Conservation (phyloP, 805 yeast genomes). For the Schwanniomyces yamadae region DNA sequence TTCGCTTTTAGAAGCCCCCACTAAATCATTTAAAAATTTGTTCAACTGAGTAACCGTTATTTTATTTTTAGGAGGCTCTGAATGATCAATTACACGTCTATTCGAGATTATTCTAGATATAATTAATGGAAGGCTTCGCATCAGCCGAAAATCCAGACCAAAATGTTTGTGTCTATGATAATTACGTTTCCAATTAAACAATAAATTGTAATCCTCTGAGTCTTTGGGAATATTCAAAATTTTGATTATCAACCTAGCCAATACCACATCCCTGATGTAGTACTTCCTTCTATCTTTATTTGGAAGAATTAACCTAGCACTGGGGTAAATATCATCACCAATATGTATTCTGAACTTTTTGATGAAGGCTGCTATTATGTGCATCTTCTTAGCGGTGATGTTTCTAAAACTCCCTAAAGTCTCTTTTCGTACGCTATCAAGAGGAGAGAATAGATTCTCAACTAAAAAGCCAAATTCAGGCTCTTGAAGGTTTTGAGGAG, state of each 20-base stretch:
- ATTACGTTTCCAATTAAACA: conserved; percentile 36
- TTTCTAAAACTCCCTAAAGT: conserved; percentile 22
- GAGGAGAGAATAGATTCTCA: conserved; percentile 39
- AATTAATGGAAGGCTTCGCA: conserved; percentile 48
- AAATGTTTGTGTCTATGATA: conserved; percentile 33
- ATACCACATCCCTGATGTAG: conserved; percentile 59
- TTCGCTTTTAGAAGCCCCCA: conserved; percentile 21
- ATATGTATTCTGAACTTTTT: conserved; percentile 34
- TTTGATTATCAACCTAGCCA: conserved; percentile 49
- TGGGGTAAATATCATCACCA: conserved; percentile 60
- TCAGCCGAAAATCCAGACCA: conserved; percentile 52
- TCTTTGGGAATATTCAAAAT: conserved; percentile 58
- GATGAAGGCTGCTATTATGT: conserved; percentile 29
- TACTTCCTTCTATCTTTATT: conserved; percentile 62
- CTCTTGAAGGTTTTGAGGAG: conserved; percentile 36
- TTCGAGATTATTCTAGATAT: conserved; percentile 48
- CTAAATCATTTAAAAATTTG: conserved; percentile 26
- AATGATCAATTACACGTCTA: conserved; percentile 49
- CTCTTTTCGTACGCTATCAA: conserved; percentile 31
- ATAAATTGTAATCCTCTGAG: conserved; percentile 55
- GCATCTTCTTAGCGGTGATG: conserved; percentile 23
- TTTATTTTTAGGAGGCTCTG: conserved; percentile 4
- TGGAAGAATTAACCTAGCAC: conserved; percentile 60
- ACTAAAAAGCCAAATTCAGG: conserved; percentile 45
- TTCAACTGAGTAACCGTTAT: conserved; percentile 32